Evolutionary conservation across 1,139 yeast genomes (phyloP), one percentile per base, ranked within the genome.

Genomic region (Candida sp.): DNA sequence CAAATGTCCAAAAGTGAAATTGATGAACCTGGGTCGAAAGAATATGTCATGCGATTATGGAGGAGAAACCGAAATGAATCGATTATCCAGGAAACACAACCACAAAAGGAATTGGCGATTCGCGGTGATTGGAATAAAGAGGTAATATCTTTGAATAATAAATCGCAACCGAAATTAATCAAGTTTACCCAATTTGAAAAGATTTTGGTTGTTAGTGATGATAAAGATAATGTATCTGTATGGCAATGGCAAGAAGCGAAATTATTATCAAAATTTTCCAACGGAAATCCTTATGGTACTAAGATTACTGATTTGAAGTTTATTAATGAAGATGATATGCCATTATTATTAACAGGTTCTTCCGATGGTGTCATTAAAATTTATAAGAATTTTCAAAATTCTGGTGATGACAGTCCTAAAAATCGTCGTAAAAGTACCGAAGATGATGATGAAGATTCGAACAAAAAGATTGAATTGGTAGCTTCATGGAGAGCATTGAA

Each of bases 401-500:
- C 45, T 5, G 57, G 56, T 12, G 66, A 73, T 4, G 32, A 21
- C 35, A 32, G 11, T 5, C 12, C 19, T 6, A 32, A 32, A 12
- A 12, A 32, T 3, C 19, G 19, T 12, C 34, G 34, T 32, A 19
- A 19, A 9, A 7, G 33, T 37, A 29, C 4, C 7, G 38, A 25
- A 12, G 39, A 38, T 8, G 45, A 33, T 5, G 54, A 49, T 5
- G 47, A 48, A 5, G 60, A 58, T 8, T 58, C 55, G 15, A 59
- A 58, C 4, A 52, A 55, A 11, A 58, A 60, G 8, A 72, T 84
- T 7, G 86, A 86, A 53, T 64, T 88, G 44, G 82, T 90, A 2
- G 80, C 96, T 0, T 81, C 97, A 0, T 95, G 99, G 98, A 78
- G 97, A 60, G 97, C 96, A 0, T 72, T 93, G 45, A 84, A 96